Evolutionary conservation across 352 stramenopile genomes (phyloP).

Genomic region (Phytopythium delawarense): DNA sequence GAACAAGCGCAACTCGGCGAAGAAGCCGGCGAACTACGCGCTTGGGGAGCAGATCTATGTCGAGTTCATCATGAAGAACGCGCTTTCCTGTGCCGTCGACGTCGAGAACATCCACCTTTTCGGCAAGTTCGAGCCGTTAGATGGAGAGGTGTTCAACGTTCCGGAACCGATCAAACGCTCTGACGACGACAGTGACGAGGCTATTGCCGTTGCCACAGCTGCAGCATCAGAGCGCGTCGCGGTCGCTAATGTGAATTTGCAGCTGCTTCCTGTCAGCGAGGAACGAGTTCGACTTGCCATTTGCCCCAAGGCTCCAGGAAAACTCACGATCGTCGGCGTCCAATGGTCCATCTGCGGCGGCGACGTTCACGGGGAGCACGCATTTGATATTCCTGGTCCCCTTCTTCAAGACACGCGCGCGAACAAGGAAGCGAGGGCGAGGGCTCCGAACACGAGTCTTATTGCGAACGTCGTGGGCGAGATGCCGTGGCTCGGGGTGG

Average conservation of each 20-base stretch:
- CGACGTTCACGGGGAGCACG: conserved; percentile 75
- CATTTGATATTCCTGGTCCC: conserved; percentile 76
- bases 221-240: conserved; percentile 25
- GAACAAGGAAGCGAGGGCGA: conserved; percentile 62
- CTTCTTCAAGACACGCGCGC: conserved; percentile 78
- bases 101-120: conserved; percentile 80
- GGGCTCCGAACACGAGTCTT: conserved; percentile 73
- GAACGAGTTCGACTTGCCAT: conserved; percentile 66
- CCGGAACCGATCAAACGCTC: conserved; percentile 20
- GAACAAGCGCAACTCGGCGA: conserved; percentile 39
- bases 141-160: conserved; percentile 33
- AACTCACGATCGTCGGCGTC: conserved; percentile 60
- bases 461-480: conserved; percentile 61
- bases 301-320: conserved; percentile 51
- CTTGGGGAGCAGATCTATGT: conserved; percentile 79
- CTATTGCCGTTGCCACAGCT: neutral
- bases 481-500: conserved; percentile 83
- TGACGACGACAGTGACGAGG: neutral
- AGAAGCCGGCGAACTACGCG: conserved; percentile 61
- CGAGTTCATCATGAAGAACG: conserved; percentile 87
- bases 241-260: conserved; percentile 69
- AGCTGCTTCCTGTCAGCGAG: conserved; percentile 73
- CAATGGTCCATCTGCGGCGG: conserved; percentile 82
- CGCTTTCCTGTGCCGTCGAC: conserved; percentile 76
- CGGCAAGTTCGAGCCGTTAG: conserved; percentile 51